A percentile compares a stretch with the other conserved stretches of the same genome.
phyloP scores from a whole-genome alignment of 306 rosid species.

The Clitoria ternatea region DNA sequence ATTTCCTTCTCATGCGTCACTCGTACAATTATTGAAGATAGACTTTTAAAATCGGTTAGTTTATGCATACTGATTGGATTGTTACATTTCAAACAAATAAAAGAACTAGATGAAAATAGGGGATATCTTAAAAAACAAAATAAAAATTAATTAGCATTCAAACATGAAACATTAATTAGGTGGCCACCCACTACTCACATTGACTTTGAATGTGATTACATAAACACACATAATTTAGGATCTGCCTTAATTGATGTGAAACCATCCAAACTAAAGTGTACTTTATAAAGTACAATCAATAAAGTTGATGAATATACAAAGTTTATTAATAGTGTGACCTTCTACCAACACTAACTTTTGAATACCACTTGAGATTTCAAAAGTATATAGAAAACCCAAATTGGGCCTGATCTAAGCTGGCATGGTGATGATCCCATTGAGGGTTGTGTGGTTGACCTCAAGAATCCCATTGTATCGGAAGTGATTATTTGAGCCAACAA shows the following conservation, averaged over 20 bases:
- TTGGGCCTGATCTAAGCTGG: constrained; percentile 27
- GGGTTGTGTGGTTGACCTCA: constrained; percentile 24
- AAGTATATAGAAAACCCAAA: background rate
- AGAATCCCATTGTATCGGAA: constrained; percentile 23
- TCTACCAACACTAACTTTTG: background rate
- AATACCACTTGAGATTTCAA: background rate
- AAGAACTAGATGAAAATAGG: background rate
- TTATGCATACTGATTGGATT: background rate
- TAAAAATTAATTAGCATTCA: background rate
- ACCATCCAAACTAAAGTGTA: background rate
- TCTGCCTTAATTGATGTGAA: background rate
- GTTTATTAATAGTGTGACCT: background rate
- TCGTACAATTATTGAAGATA: background rate
- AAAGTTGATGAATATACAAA: constrained; percentile 5
- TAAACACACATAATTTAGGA: background rate
- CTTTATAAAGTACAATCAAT: constrained; percentile 16
- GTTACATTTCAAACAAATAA: background rate
- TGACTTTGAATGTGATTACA: background rate
- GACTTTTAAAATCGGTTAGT: background rate
- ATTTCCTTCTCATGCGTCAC: background rate
- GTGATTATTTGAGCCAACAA: constrained; percentile 2
- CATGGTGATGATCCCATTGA: constrained; percentile 1
- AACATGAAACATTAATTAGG: constrained; percentile 7
- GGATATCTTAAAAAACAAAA: no score
- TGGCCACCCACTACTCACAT: background rate